These are phyloP conservation scores for Aureobasidium sp. DNA, from an alignment of 2,329 filamentous ascomycete genomes.

Conservation along the genomic window DNA sequence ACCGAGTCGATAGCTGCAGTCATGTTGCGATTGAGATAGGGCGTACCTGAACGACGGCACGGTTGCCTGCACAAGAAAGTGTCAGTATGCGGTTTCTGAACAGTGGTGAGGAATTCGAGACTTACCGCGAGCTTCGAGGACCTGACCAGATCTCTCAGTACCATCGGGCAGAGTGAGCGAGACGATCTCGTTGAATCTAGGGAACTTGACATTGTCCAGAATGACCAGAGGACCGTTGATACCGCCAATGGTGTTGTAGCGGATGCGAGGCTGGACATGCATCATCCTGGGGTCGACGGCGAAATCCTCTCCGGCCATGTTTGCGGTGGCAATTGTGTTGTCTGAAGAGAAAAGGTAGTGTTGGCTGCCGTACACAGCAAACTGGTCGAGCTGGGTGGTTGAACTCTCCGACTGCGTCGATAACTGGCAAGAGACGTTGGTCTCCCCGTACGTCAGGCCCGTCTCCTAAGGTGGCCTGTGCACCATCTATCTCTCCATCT, in stretches of 20 bases:
- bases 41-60: conserved; percentile 86
- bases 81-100: background rate
- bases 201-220: conserved; percentile 98
- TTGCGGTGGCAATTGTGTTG: background rate
- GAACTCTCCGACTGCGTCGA: background rate
- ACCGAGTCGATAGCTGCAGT: background rate
- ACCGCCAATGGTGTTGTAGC: conserved; percentile 97
- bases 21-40: background rate
- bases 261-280: conserved; percentile 62
- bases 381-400: conserved; percentile 1
- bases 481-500: background rate
- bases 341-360: background rate
- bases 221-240: conserved; percentile 98
- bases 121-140: conserved; percentile 92
- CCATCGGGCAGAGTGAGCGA: conserved; percentile 93
- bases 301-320: conserved; percentile 28
- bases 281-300: conserved; percentile 44
- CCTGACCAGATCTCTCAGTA: conserved; percentile 85
- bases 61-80: conserved; percentile 59
- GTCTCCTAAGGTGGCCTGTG: background rate
- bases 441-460: background rate
- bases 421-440: background rate
- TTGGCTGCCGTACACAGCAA: background rate
- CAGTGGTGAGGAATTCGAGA: background rate
- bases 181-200: conserved; percentile 96